Evolutionary conservation across 2,329 filamentous ascomycete genomes (phyloP), one percentile per base, ranked within the genome.

Genomic region (Geosmithia morbida): DNA sequence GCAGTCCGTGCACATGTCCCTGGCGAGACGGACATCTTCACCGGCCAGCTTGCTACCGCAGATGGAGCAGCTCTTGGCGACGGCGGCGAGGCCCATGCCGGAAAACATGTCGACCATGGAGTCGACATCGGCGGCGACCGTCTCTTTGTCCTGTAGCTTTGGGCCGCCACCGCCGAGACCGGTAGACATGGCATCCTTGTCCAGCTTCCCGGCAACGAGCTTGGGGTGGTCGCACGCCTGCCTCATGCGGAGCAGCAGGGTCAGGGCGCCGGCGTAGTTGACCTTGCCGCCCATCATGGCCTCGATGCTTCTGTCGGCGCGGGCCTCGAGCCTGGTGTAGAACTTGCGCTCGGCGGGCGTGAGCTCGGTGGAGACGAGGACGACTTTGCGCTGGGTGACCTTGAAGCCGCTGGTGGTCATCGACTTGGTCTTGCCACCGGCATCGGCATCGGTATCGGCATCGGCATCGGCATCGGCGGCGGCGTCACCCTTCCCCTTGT

Each of bases 151-250:
- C 22, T 50, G 50, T 8, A 39, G 29, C 48, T 71, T 72, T 52
- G 73, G 71, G 10, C 63, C 70, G n/a, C n/a, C n/a, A 6, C 69
- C 66, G 50, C 77, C 84, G 11, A 37, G 3, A 37, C 33, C 33
- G 1, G 80, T 83, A 1, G 80, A 74, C 48, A 95, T 67, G 2
- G 87, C 86, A 57, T 97, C 92, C 56, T 83, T 86, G 48, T 83
- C 83, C 49, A 96, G 71, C 58, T 94, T 90, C 52, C 82, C 83
- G 53, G 87, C 86, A 13, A 95, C 83, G 43, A 98, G 72, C 53
- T 87, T 83, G 0, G 89, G 88, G 60, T 98, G 92, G 58, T 98
- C 95, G 63, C 92, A 98, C 18, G 88, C 86, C 62, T 98, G 92
- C 50, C 92, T 77, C 50, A 98, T 71, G 40, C 92, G 82, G 48